Percentiles rank a stretch among this genome's conserved stretches.
Conservation (phyloP, 2,329 filamentous ascomycete genomes). For the Corynespora cassiicola region DNA sequence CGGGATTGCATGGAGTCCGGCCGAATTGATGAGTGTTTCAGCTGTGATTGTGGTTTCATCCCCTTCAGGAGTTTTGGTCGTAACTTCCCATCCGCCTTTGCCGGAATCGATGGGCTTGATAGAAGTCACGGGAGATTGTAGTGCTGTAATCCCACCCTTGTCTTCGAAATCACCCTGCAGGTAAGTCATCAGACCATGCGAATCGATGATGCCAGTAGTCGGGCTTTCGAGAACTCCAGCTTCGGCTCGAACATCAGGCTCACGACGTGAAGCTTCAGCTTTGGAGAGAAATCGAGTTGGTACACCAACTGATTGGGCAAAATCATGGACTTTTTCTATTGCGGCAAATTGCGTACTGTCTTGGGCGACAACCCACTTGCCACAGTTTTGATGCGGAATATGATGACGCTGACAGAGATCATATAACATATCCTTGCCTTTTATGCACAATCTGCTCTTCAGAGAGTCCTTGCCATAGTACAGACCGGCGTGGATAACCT, state of each 20-base stretch:
- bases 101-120: slow-evolving; percentile 64
- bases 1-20: slow-evolving; percentile 77
- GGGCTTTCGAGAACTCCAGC: slow-evolving; percentile 81
- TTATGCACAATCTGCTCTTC: slow-evolving; percentile 84
- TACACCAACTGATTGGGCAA: slow-evolving; percentile 64
- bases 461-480: slow-evolving; percentile 82
- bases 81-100: slow-evolving; percentile 72
- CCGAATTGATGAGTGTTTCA: slow-evolving; percentile 82
- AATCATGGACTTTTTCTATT: slow-evolving; percentile 62
- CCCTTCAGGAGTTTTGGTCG: slow-evolving; percentile 48
- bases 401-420: slow-evolving; percentile 70
- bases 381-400: slow-evolving; percentile 76
- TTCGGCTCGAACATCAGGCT: slow-evolving; percentile 77
- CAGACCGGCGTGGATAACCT: slow-evolving; percentile 93
- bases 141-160: slow-evolving; percentile 74
- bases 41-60: slow-evolving; percentile 68
- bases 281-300: slow-evolving; percentile 73
- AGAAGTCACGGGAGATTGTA: slow-evolving; percentile 69
- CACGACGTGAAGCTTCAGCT: slow-evolving; percentile 67
- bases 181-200: slow-evolving; percentile 81
- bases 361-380: slow-evolving; percentile 97
- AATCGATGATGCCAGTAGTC: slow-evolving; percentile 89
- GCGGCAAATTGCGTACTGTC: slow-evolving; percentile 71
- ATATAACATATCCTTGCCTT: slow-evolving; percentile 80
- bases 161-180: slow-evolving; percentile 81